These are phyloP conservation scores for Metschnikowia shivogae DNA, from an alignment of 805 yeast species.

Conservation along the genomic window DNA sequence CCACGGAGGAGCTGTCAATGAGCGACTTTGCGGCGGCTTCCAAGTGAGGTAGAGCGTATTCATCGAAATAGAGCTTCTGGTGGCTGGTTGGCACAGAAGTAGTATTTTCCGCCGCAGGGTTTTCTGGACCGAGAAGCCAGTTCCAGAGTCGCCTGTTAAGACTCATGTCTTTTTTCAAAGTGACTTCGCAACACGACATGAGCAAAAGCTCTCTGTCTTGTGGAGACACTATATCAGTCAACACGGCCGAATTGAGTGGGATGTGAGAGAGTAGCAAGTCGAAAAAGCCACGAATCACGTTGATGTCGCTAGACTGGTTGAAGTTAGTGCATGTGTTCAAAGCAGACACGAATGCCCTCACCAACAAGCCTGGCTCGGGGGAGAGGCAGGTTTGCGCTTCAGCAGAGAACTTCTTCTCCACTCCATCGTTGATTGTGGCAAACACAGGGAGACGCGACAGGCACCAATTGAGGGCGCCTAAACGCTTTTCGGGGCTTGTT, in stretches of 20 bases:
- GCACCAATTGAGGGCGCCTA: constrained; percentile 82
- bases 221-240: constrained; percentile 43
- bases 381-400: constrained; percentile 50
- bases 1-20: constrained; percentile 29
- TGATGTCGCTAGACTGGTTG: constrained; percentile 47
- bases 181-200: constrained; percentile 60
- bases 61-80: constrained; percentile 47
- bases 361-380: constrained; percentile 76
- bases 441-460: constrained; percentile 62
- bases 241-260: constrained; percentile 57
- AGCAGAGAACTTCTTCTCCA: constrained; percentile 19
- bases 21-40: constrained; percentile 50
- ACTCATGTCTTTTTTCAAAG: constrained; percentile 87
- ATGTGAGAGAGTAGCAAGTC: constrained; percentile 70
- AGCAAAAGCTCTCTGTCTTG: constrained; percentile 58
- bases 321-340: constrained; percentile 39
- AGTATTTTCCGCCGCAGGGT: constrained; percentile 1
- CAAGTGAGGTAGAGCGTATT: constrained; percentile 50
- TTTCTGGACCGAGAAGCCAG: constrained; percentile 85
- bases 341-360: constrained; percentile 71
- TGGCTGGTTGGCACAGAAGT: constrained; percentile 25
- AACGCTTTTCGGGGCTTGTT: constrained; percentile 70
- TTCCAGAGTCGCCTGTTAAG: constrained; percentile 89
- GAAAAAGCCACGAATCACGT: constrained; percentile 81
- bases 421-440: constrained; percentile 28